Conservation (phyloP, 352 stramenopile species). For the Phytopythium delawarense region DNA sequence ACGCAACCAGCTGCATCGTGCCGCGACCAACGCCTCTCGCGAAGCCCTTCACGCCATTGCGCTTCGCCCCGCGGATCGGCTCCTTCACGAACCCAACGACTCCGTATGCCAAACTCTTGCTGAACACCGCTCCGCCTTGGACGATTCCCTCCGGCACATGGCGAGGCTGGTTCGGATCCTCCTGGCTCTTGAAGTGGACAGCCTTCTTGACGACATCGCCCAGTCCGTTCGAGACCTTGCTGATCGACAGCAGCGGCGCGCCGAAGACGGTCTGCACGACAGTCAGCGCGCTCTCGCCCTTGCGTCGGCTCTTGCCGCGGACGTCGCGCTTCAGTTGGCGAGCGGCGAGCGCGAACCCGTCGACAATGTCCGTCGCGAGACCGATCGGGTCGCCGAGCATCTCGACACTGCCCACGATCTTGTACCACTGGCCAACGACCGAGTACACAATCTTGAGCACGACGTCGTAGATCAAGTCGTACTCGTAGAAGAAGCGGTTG, state of each 20-base stretch:
- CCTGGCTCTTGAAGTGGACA: constrained; percentile 78
- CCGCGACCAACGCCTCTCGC: constrained; percentile 76
- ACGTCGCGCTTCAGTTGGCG: constrained; percentile 83
- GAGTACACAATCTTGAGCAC: constrained; percentile 67
- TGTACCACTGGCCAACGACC: constrained; percentile 85
- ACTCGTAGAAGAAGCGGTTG: constrained; percentile 85
- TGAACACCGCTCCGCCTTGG: constrained; percentile 70
- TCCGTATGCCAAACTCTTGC: constrained; percentile 75
- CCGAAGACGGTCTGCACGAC: constrained; percentile 80
- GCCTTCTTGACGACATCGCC: constrained; percentile 85
- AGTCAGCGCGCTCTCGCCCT: constrained; percentile 78
- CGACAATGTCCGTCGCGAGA: constrained; percentile 80
- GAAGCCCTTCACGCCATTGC: constrained; percentile 73
- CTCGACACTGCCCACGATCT: constrained; percentile 85
- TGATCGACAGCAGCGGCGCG: constrained; percentile 65
- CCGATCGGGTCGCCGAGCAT: constrained; percentile 81
- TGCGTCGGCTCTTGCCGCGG: constrained; percentile 66
- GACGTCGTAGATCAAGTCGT: constrained; percentile 77
- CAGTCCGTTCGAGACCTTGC: constrained; percentile 82
- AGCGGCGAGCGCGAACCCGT: constrained; percentile 75
- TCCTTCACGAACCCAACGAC: constrained; percentile 80
- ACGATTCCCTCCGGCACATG: constrained; percentile 75
- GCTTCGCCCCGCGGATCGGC: constrained; percentile 70
- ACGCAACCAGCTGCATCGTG: constrained; percentile 74
- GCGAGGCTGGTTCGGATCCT: constrained; percentile 56